These are phyloP conservation scores for Nicotiana benthamiana DNA, from an alignment of 257 asterid species.

Conservation along the genomic window DNA sequence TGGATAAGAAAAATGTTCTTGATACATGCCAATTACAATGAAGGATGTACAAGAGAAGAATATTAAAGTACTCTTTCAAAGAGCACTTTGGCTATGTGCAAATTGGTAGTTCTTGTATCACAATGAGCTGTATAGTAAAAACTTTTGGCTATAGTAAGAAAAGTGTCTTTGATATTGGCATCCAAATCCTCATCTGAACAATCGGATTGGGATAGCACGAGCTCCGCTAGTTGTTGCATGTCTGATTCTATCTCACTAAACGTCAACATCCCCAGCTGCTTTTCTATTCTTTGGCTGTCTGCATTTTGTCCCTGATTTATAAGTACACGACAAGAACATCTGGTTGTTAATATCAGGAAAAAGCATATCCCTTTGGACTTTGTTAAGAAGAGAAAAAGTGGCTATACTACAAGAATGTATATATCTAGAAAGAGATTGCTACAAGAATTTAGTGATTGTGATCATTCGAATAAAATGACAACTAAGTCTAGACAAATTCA, in stretches of 20 bases:
- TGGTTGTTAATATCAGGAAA: neutral
- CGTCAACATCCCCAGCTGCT: slow-evolving; percentile 13
- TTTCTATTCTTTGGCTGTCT: slow-evolving; percentile 8
- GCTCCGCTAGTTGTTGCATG: slow-evolving; percentile 50
- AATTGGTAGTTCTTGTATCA: slow-evolving; percentile 36
- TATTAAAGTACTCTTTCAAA: slow-evolving; percentile 45
- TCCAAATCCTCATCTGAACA: slow-evolving; percentile 24
- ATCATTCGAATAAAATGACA: neutral
- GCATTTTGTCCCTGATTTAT: slow-evolving; percentile 17
- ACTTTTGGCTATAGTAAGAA: slow-evolving; percentile 49
- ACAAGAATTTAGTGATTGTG: neutral
- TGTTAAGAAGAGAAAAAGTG: neutral
- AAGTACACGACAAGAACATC: neutral
- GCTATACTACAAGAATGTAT: neutral
- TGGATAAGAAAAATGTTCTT: no score
- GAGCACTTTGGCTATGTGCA: slow-evolving; percentile 64
- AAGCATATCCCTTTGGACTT: neutral
- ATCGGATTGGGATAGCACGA: slow-evolving; percentile 35
- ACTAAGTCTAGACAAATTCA: neutral
- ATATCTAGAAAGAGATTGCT: neutral
- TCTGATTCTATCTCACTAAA: slow-evolving; percentile 30
- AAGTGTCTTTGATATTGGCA: slow-evolving; percentile 36
- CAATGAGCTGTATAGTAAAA: slow-evolving; percentile 56
- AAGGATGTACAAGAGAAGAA: neutral
- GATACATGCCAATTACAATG: neutral